Conservation (phyloP, 2,329 filamentous ascomycete species). For the Colletotrichum cordylinicola region DNA sequence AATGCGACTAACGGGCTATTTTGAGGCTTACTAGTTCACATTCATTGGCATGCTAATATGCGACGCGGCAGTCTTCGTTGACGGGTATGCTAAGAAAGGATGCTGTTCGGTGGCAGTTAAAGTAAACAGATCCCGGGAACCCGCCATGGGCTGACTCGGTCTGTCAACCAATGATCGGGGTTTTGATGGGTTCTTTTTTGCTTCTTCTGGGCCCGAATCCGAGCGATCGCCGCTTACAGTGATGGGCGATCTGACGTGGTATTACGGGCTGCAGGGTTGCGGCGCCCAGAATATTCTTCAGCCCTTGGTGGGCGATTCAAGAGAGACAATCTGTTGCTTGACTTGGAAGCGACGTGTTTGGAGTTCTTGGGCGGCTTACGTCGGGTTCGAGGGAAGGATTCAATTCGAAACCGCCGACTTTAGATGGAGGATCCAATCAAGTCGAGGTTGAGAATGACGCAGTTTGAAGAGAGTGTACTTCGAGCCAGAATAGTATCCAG, state of each 20-base stretch:
- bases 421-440: conserved; percentile 41
- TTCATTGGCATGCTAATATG: background rate
- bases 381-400: background rate
- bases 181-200: background rate
- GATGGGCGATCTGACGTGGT: background rate
- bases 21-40: background rate
- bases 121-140: background rate
- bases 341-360: background rate
- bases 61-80: background rate
- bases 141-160: background rate
- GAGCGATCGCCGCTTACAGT: background rate
- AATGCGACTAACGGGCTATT: background rate
- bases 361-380: background rate
- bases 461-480: background rate
- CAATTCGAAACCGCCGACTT: conserved; percentile 35
- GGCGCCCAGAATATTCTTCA: background rate
- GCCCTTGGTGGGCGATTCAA: background rate
- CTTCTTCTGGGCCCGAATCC: background rate
- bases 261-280: background rate
- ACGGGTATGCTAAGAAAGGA: background rate
- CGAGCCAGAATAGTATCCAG: background rate
- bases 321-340: background rate
- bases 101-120: background rate
- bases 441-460: background rate
- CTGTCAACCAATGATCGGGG: background rate